Evolutionary conservation across 176 grass and related monocot species (phyloP).

Genomic region (Eleusine coracana): DNA sequence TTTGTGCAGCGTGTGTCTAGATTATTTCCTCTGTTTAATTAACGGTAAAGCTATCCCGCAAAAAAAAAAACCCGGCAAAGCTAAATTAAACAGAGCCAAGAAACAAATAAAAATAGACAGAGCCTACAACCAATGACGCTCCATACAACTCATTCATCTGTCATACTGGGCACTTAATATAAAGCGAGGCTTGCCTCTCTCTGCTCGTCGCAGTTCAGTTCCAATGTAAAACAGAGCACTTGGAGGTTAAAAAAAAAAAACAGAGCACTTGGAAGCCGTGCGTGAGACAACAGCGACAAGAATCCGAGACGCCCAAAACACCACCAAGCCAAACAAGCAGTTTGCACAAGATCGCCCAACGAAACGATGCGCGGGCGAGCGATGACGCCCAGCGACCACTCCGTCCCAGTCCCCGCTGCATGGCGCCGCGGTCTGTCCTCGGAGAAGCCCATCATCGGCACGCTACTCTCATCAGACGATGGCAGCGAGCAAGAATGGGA

Average conservation of each 20-base stretch:
- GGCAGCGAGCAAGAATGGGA: constrained; percentile 18
- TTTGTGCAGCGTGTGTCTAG: too few relatives aligned
- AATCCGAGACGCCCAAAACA: neutral
- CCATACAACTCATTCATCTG: too few relatives aligned
- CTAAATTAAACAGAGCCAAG: too few relatives aligned
- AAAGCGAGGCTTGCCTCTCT: neutral
- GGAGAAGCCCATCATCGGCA: neutral
- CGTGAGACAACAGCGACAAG: neutral
- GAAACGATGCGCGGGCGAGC: neutral
- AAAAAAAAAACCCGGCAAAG: too few relatives aligned
- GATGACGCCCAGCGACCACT: neutral
- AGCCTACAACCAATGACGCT: too few relatives aligned
- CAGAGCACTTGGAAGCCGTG: neutral
- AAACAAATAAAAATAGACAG: too few relatives aligned
- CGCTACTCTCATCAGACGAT: neutral
- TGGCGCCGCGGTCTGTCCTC: neutral
- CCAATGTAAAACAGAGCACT: neutral
- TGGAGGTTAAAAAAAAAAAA: too few relatives aligned
- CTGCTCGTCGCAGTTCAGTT: neutral
- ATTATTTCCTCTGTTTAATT: too few relatives aligned
- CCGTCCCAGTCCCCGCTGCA: neutral
- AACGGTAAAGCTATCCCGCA: too few relatives aligned
- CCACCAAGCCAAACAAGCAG: too few relatives aligned
- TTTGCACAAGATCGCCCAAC: too few relatives aligned
- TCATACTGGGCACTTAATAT: neutral